These are phyloP conservation scores for Vicia faba DNA, from an alignment of 306 rosid species.

Conservation along the genomic window DNA sequence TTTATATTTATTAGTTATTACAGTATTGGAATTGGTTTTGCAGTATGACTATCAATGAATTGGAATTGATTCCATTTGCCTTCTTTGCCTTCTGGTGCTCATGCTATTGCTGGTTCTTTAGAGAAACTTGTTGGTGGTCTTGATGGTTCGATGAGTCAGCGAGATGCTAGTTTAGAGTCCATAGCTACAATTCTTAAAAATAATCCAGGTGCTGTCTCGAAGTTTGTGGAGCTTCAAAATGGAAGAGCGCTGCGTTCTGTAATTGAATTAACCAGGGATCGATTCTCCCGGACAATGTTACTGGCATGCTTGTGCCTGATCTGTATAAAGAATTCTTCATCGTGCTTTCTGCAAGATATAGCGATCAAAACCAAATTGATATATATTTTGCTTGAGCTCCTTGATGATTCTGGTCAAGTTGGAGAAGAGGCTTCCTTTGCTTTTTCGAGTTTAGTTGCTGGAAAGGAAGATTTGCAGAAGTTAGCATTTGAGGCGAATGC, in stretches of 20 bases:
- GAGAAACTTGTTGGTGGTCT: constrained; percentile 74
- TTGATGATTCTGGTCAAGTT: constrained; percentile 84
- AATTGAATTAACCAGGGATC: constrained; percentile 72
- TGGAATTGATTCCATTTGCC: too few species aligned
- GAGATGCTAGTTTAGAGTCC: constrained; percentile 91
- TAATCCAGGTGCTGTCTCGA: constrained; percentile 67
- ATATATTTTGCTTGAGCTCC: constrained; percentile 83
- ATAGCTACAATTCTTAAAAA: constrained; percentile 64
- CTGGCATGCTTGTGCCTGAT: constrained; percentile 83
- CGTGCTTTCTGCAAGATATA: constrained; percentile 69
- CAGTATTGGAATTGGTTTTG: too few species aligned
- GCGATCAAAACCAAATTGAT: constrained; percentile 82
- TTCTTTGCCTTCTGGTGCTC: too few species aligned
- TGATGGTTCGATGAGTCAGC: constrained; percentile 79
- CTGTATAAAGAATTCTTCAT: constrained; percentile 74
- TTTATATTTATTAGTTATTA: too few species aligned
- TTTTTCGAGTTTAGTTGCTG: constrained; percentile 70
- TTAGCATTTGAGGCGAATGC: constrained; percentile 94
- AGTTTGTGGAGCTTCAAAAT: constrained; percentile 61
- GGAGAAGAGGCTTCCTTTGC: constrained; percentile 91
- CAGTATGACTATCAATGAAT: too few species aligned
- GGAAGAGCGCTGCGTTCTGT: constrained; percentile 68
- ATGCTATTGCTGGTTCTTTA: constrained; percentile 67
- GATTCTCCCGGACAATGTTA: constrained; percentile 76
- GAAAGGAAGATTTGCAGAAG: constrained; percentile 82